A percentile compares a stretch with the other conserved stretches of the same genome.
Evolutionary conservation across 2,329 filamentous ascomycete species (phyloP).

Genomic region (Colletotrichum viniferum): DNA sequence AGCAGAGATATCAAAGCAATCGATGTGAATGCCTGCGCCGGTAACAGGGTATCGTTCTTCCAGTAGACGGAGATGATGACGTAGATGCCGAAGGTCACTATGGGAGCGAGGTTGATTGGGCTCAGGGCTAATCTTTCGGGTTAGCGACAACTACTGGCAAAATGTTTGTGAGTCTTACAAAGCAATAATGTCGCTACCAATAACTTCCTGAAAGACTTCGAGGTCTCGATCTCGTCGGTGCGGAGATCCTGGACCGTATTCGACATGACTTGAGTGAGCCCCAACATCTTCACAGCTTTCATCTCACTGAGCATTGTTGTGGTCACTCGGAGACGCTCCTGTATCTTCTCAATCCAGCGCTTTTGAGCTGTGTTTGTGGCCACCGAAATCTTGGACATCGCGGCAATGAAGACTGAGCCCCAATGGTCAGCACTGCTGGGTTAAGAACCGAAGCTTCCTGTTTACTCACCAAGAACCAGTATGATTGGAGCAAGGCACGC

Average conservation of each 20-base stretch:
- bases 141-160: background rate
- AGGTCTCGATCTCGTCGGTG: slow-evolving; percentile 31
- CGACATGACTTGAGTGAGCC: slow-evolving; percentile 29
- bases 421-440: fast-evolving
- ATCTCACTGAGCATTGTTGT: slow-evolving; percentile 45
- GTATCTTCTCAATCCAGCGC: slow-evolving; percentile 46
- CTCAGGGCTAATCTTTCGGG: slow-evolving; percentile 14
- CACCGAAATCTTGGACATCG: slow-evolving; percentile 21
- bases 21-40: slow-evolving; percentile 25
- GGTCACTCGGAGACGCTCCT: slow-evolving; percentile 46
- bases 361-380: slow-evolving; percentile 27
- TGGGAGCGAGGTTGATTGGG: slow-evolving; percentile 25
- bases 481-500: slow-evolving; percentile 30
- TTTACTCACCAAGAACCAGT: slow-evolving; percentile 21
- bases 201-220: slow-evolving; percentile 29
- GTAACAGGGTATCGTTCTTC: slow-evolving; percentile 25
- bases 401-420: slow-evolving; percentile 23
- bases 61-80: slow-evolving; percentile 27
- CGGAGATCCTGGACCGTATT: slow-evolving; percentile 30
- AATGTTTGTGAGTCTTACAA: slow-evolving; percentile 11
- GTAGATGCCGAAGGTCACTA: slow-evolving; percentile 29
- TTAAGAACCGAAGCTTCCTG: background rate
- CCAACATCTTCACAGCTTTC: slow-evolving; percentile 51
- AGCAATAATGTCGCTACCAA: slow-evolving; percentile 25
- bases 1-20: slow-evolving; percentile 25